phyloP scores from a whole-genome alignment of 2,329 filamentous ascomycete species.

The Talaromyces sp. region DNA sequence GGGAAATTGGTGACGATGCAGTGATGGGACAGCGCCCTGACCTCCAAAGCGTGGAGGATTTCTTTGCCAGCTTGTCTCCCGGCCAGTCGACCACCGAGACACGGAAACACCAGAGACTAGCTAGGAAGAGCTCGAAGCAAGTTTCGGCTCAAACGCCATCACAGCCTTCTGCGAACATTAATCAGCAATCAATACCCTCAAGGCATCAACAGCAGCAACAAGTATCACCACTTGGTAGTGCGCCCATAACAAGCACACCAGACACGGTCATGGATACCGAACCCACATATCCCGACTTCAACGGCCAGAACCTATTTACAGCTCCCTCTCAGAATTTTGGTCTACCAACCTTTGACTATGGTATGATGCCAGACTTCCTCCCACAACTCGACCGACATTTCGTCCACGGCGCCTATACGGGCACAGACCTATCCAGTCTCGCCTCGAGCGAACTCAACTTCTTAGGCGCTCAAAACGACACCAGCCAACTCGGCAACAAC shows the following conservation, averaged over 20 bases:
- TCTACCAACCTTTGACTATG: conserved; percentile 40
- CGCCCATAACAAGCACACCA: conserved; percentile 27
- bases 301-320: conserved; percentile 18
- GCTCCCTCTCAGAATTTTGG: conserved; percentile 30
- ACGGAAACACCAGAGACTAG: conserved; percentile 16
- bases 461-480: not conserved
- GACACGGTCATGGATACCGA: not conserved
- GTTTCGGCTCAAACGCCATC: not conserved
- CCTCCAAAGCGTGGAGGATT: conserved; percentile 91
- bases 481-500: conserved; percentile 1
- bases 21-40: conserved; percentile 86
- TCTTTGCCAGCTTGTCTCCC: conserved; percentile 77
- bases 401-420: conserved; percentile 70
- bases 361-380: conserved; percentile 46
- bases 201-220: conserved; percentile 25
- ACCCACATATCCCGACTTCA: conserved; percentile 27
- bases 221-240: conserved; percentile 30
- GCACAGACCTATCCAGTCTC: conserved; percentile 47
- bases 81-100: conserved; percentile 5
- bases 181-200: conserved; percentile 27
- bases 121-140: conserved; percentile 27
- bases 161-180: conserved; percentile 23
- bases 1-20: conserved; percentile 79
- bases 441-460: conserved; percentile 28
- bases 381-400: conserved; percentile 73